Base-by-base conservation (phyloP, 176 grass and related monocot species). In the Triticum timopheevii region DNA sequence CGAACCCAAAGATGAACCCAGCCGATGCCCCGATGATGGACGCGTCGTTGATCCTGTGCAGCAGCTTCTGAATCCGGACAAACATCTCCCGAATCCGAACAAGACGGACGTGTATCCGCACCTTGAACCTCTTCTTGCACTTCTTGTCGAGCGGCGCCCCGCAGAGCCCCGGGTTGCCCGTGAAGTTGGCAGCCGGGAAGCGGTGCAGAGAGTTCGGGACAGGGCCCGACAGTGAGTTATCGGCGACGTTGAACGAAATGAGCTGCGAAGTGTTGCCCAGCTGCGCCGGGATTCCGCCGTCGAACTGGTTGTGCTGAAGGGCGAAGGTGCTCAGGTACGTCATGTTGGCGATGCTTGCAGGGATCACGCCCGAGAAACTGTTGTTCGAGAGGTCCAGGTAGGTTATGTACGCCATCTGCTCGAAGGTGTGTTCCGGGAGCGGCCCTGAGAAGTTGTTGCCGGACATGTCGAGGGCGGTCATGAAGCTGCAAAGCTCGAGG, bases 361-460 rank as follows among this genome's bases (percentile, higher is more conserved):
- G 90, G 42, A 92, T 89, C 62, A 13, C 73, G 23, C 83, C 87
- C 11, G 66, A 76, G 67, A 92, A 81, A 1, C 35, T 28, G 47
- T 86, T 92, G 69, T 22, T 82, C 23, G 90, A 92, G 61, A 92
- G 77, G 20, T 83, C 77, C 7, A 92, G 33, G 1, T 54, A 58
- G 39, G 45, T 86, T 13, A 83, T 0, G 3, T 13, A 88, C 0
- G 35, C n/a, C 49, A 85, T 11, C 73, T 66, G 67, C 61, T 71
- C 71, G 6, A 47, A 82, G 78, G 89, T 89, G 77, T 82, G 17
- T 17, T 70, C 67, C 45, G 35, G n/a, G 22, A 5, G 86, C 6
- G 76, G 39, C 2, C 86, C 82, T 13, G 69, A 38, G 31, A 92
- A 17, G 34, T 33, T 82, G 69, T 92, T 92, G 50, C 70, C 38